Percentiles rank a stretch among this genome's conserved stretches.
These are phyloP conservation scores for Penicillium sp. DNA, from an alignment of 2,329 filamentous ascomycete species.

Conservation along the genomic window DNA sequence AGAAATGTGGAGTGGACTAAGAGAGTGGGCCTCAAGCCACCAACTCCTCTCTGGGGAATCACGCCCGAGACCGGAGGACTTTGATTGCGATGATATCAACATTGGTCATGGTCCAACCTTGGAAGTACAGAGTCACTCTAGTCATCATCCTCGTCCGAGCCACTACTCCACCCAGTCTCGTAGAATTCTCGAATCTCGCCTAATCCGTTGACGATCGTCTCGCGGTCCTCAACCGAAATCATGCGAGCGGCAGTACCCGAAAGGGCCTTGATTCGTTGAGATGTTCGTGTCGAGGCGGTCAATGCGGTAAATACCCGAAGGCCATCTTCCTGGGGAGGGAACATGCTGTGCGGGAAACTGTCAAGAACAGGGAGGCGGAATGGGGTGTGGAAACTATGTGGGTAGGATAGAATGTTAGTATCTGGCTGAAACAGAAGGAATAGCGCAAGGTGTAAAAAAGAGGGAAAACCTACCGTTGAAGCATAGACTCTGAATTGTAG, in stretches of 20 bases:
- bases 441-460: not conserved
- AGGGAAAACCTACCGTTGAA: conserved; percentile 32
- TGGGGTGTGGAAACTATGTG: conserved; percentile 36
- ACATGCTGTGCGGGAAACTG: conserved; percentile 77
- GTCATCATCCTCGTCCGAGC: conserved; percentile 50
- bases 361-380: conserved; percentile 76
- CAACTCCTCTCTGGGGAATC: not conserved
- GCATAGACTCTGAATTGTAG: conserved; percentile 36
- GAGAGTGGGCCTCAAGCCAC: not conserved
- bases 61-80: not conserved
- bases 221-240: conserved; percentile 75
- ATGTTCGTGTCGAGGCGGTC: conserved; percentile 74
- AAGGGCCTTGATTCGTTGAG: conserved; percentile 65
- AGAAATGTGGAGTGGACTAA: not conserved
- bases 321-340: conserved; percentile 52
- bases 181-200: conserved; percentile 85
- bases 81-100: conserved; percentile 1
- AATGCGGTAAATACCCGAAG: conserved; percentile 57
- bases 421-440: conserved; percentile 11
- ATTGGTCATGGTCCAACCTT: not conserved
- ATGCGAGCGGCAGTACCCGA: conserved; percentile 63
- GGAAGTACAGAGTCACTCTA: conserved; percentile 13
- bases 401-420: not conserved
- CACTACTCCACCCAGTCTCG: conserved; percentile 82
- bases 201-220: conserved; percentile 77